These are phyloP conservation scores for Hemisphaericaspora xylofermentans DNA, from an alignment of 1,139 yeast genomes.

Conservation along the genomic window DNA sequence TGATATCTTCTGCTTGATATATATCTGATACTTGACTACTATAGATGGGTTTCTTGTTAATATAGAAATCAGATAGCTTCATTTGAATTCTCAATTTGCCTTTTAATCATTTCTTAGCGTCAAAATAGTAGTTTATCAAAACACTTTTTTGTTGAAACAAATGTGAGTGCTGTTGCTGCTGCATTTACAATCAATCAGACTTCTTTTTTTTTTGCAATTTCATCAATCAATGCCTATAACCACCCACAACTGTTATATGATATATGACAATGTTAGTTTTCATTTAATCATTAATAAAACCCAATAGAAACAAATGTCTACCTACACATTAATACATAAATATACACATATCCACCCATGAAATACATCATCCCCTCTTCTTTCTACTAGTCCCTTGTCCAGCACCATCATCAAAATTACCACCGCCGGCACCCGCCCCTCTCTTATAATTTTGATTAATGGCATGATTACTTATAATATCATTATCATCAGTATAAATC, in stretches of 20 bases:
- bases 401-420: constrained; percentile 12
- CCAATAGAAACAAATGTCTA: too few species aligned
- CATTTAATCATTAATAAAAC: too few species aligned
- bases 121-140: too few species aligned
- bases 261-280: too few species aligned
- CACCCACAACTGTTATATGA: background rate
- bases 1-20: constrained; percentile 23
- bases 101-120: too few species aligned
- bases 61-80: constrained; percentile 16
- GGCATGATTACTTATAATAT: constrained; percentile 44
- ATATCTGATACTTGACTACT: constrained; percentile 40
- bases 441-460: constrained; percentile 4
- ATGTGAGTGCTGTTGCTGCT: too few species aligned
- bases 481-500: constrained; percentile 76
- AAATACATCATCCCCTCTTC: constrained; percentile 5
- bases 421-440: constrained; percentile 26
- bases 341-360: background rate
- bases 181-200: too few species aligned
- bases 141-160: too few species aligned
- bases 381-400: constrained; percentile 4
- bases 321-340: background rate
- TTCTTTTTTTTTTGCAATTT: background rate
- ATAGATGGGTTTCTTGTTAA: constrained; percentile 24
- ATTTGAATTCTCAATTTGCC: too few species aligned
- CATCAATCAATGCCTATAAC: too few species aligned